Evolutionary conservation across 2,329 filamentous ascomycete genomes (phyloP).

Genomic region (Fusarium austroafricanum): DNA sequence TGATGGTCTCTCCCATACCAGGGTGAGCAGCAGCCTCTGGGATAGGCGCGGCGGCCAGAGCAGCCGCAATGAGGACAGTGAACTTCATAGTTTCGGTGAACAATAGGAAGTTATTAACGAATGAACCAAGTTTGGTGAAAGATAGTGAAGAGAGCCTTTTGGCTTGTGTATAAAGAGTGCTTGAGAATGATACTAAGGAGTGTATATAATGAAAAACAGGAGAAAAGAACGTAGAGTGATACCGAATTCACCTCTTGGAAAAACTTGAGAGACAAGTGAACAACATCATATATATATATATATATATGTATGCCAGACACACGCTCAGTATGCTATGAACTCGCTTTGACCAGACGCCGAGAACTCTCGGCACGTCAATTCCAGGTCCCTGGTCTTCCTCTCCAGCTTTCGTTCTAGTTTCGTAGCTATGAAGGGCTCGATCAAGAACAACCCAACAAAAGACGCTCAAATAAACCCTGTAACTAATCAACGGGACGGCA

Average conservation of each 20-base stretch:
- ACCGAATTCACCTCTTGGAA: not conserved
- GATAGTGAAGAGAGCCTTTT: slow-evolving; percentile 4
- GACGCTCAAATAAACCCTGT: slow-evolving; percentile 15
- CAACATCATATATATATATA: slow-evolving; percentile 12
- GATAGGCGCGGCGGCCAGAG: slow-evolving; percentile 37
- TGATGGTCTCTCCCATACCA: slow-evolving; percentile 41
- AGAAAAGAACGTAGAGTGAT: slow-evolving; percentile 20
- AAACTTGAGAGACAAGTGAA: not conserved
- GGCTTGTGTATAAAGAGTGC: slow-evolving; percentile 3
- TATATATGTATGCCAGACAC: slow-evolving; percentile 7
- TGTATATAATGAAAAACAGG: slow-evolving; percentile 15
- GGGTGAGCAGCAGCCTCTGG: slow-evolving; percentile 33
- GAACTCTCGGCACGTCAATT: slow-evolving; percentile 32
- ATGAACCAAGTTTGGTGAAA: slow-evolving; percentile 2
- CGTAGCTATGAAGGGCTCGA: slow-evolving; percentile 1
- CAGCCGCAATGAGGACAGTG: slow-evolving; percentile 34
- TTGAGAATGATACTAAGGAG: slow-evolving; percentile 10
- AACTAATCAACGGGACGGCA: slow-evolving; percentile 7
- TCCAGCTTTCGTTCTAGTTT: slow-evolving; percentile 7
- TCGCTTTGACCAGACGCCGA: slow-evolving; percentile 17
- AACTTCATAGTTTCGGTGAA: slow-evolving; percentile 44
- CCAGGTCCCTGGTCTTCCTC: slow-evolving; percentile 24
- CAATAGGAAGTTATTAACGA: not conserved
- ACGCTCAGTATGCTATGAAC: not conserved
- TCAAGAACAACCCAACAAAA: slow-evolving; percentile 8